Percentiles rank a stretch among this genome's conserved stretches.
These are phyloP conservation scores for Capronia epimyces DNA, from an alignment of 2,329 filamentous ascomycete species.

Conservation along the genomic window DNA sequence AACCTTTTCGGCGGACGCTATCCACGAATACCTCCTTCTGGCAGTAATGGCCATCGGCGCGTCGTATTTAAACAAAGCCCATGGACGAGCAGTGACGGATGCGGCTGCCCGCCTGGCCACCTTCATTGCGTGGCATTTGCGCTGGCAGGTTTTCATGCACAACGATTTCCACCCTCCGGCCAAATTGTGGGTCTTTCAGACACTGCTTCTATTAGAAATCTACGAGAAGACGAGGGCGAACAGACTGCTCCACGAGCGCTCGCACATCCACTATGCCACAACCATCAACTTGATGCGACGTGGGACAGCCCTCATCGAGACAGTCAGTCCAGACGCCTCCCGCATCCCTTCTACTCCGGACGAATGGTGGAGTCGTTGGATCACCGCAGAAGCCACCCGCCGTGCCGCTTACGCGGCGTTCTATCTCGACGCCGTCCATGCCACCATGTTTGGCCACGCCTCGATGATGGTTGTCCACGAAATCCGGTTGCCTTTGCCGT, in stretches of 20 bases:
- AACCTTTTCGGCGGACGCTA: constrained; percentile 82
- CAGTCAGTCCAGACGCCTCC: constrained; percentile 54
- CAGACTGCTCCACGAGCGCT: constrained; percentile 81
- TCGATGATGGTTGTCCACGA: constrained; percentile 96
- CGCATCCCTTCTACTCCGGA: constrained; percentile 61
- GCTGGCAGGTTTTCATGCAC: constrained; percentile 94
- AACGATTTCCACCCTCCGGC: constrained; percentile 82
- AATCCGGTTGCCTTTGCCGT: constrained; percentile 83
- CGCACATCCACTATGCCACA: constrained; percentile 93
- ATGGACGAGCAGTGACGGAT: constrained; percentile 66
- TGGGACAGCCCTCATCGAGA: constrained; percentile 65
- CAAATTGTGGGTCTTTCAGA: constrained; percentile 93
- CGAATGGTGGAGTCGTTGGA: constrained; percentile 95
- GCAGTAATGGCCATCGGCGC: constrained; percentile 90
- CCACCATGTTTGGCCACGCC: constrained; percentile 95
- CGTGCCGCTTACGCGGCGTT: constrained; percentile 90
- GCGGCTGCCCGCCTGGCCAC: constrained; percentile 75
- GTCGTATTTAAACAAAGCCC: constrained; percentile 75
- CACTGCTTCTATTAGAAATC: constrained; percentile 77
- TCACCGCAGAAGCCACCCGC: constrained; percentile 83
- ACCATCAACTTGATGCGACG: constrained; percentile 93
- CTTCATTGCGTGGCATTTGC: constrained; percentile 82
- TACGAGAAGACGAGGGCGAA: constrained; percentile 99
- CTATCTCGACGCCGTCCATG: constrained; percentile 89
- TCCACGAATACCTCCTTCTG: constrained; percentile 75